These are phyloP conservation scores for Trichophyton rubrum DNA, from an alignment of 2,329 filamentous ascomycete species.

Conservation along the genomic window DNA sequence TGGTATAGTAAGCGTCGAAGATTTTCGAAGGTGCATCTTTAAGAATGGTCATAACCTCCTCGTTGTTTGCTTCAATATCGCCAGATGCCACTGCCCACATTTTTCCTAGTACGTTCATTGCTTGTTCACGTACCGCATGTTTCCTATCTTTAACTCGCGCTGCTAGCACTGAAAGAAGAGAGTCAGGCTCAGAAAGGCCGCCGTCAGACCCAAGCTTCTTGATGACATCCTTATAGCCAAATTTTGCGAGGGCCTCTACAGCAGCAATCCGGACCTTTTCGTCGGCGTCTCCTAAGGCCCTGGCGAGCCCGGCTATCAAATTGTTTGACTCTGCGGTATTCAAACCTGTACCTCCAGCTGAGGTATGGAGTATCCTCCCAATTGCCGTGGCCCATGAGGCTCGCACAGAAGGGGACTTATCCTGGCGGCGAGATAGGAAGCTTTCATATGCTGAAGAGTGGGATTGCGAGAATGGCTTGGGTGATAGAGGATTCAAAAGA, in stretches of 20 bases:
- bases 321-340: constrained; percentile 68
- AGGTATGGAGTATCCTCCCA: constrained; percentile 79
- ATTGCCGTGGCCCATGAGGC: constrained; percentile 75
- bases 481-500: constrained; percentile 70
- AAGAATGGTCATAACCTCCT: constrained; percentile 60
- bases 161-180: constrained; percentile 67
- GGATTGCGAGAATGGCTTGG: constrained; percentile 76
- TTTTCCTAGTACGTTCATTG: constrained; percentile 69
- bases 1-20: constrained; percentile 78
- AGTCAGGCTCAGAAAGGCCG: constrained; percentile 60
- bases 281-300: constrained; percentile 75
- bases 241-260: constrained; percentile 70
- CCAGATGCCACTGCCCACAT: constrained; percentile 91
- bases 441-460: constrained; percentile 68
- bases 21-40: constrained; percentile 73
- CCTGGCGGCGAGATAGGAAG: constrained; percentile 73
- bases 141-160: constrained; percentile 83
- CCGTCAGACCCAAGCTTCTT: constrained; percentile 68
- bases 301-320: constrained; percentile 60
- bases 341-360: constrained; percentile 77
- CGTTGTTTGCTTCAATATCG: constrained; percentile 72
- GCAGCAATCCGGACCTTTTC: constrained; percentile 83
- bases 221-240: constrained; percentile 68
- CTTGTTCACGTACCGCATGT: constrained; percentile 66
- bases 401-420: constrained; percentile 72